A percentile compares a stretch with the other conserved stretches of the same genome.
Conservation (phyloP, 768 basidiomycete genomes). For the Lentinula raphanica region DNA sequence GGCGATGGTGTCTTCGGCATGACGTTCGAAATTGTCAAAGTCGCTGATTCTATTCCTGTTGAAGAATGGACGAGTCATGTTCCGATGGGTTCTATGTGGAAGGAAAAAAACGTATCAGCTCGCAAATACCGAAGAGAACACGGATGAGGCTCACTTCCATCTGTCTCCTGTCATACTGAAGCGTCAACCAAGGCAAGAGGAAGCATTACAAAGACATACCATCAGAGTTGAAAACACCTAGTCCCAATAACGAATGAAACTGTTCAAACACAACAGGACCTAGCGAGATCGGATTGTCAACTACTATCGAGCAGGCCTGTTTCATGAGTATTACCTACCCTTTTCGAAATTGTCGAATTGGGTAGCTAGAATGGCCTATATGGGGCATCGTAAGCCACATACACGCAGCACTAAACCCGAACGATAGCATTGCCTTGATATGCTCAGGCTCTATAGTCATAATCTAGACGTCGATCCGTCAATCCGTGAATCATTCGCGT, state of each 20-base stretch:
- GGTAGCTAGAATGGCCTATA: slow-evolving; percentile 28
- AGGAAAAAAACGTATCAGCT: slow-evolving; percentile 24
- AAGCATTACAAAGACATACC: not conserved
- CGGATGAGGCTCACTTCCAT: slow-evolving; percentile 44
- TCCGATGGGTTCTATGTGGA: slow-evolving; percentile 35
- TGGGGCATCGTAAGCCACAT: not conserved
- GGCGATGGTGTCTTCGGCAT: slow-evolving; percentile 40
- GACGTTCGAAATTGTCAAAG: slow-evolving; percentile 50
- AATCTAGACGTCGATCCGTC: slow-evolving; percentile 1
- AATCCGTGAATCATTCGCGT: not conserved
- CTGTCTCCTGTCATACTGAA: slow-evolving; percentile 34
- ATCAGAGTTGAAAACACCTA: slow-evolving; percentile 48
- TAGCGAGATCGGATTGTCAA: too few species aligned
- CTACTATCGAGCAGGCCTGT: too few species aligned
- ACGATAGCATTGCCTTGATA: slow-evolving; percentile 18
- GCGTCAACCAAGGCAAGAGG: not conserved
- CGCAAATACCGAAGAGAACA: not conserved
- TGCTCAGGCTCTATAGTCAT: slow-evolving; percentile 18
- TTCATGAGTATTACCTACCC: too few species aligned
- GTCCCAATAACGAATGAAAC: slow-evolving; percentile 36
- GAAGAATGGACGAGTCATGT: slow-evolving; percentile 61
- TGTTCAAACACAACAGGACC: slow-evolving; percentile 14
- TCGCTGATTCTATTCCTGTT: slow-evolving; percentile 45
- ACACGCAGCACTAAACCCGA: not conserved
- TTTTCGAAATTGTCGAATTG: slow-evolving; percentile 34